A percentile compares a stretch with the other conserved stretches of the same genome.
These are phyloP conservation scores for Phytophthora pini DNA, from an alignment of 352 stramenopile species.

Conservation along the genomic window DNA sequence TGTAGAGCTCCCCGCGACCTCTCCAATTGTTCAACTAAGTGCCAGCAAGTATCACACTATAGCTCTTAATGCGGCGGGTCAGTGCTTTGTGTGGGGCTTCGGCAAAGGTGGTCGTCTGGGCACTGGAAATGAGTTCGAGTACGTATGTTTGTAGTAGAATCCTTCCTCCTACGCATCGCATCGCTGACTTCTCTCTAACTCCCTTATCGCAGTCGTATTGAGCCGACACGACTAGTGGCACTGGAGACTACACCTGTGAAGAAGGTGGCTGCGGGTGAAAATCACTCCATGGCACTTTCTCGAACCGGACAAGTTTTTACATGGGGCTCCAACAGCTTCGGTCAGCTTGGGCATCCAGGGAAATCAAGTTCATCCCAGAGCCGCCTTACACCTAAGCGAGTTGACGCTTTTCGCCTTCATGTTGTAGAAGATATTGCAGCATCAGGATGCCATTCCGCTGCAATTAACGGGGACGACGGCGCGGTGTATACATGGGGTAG, in stretches of 20 bases:
- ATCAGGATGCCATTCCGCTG: slow-evolving; percentile 75
- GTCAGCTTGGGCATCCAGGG: slow-evolving; percentile 69
- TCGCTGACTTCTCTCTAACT: slow-evolving; percentile 5
- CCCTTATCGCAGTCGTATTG: slow-evolving; percentile 53
- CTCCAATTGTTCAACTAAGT: slow-evolving; percentile 70
- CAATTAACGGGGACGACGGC: slow-evolving; percentile 53
- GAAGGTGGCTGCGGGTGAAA: slow-evolving; percentile 79
- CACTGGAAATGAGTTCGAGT: slow-evolving; percentile 83
- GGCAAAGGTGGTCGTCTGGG: slow-evolving; percentile 81
- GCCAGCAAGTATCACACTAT: slow-evolving; percentile 86
- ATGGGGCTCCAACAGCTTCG: slow-evolving; percentile 87
- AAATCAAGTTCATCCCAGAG: slow-evolving; percentile 66
- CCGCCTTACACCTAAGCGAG: slow-evolving; percentile 71
- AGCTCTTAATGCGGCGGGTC: slow-evolving; percentile 60
- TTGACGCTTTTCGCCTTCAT: slow-evolving; percentile 71
- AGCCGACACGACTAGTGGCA: slow-evolving; percentile 57
- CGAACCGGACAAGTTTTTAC: slow-evolving; percentile 74
- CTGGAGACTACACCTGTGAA: slow-evolving; percentile 64
- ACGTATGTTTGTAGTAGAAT: slow-evolving; percentile 18
- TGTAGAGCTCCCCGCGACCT: slow-evolving; percentile 60
- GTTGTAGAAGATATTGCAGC: slow-evolving; percentile 70
- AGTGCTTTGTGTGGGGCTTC: slow-evolving; percentile 87
- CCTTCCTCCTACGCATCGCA: neutral
- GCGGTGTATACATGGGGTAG: slow-evolving; percentile 80
- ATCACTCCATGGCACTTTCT: slow-evolving; percentile 81